These are phyloP conservation scores for Cenchrus purpureus DNA, from an alignment of 176 grass and related monocot species.

Conservation along the genomic window DNA sequence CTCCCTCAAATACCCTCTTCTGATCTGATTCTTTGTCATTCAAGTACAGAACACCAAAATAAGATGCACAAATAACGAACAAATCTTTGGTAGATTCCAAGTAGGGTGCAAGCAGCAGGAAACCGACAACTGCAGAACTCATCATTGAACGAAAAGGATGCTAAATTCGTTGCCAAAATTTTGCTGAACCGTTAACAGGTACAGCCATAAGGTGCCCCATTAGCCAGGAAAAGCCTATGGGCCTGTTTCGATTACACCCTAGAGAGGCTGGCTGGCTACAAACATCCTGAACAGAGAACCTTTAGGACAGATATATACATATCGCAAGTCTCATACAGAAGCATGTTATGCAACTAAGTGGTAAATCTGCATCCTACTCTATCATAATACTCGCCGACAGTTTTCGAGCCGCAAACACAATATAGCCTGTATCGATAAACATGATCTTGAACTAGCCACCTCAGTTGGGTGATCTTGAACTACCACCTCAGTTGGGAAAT, in stretches of 20 bases:
- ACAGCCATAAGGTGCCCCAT: conserved; percentile 15
- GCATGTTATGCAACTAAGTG: conserved; percentile 10
- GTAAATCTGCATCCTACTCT: not conserved
- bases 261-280: not conserved
- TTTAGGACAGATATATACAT: conserved; percentile 36
- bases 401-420: not conserved
- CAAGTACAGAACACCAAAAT: not conserved
- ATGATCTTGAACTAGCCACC: conserved; percentile 1
- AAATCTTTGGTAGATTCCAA: not conserved
- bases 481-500: not conserved
- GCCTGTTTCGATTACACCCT: conserved; percentile 2
- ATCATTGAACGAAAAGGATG: not conserved
- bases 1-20: not conserved
- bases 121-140: not conserved
- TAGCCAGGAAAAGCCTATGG: not conserved
- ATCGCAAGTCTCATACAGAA: conserved; percentile 10
- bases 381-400: not conserved
- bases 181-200: not conserved
- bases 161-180: conserved; percentile 34
- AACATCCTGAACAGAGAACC: conserved; percentile 16
- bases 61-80: not conserved
- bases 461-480: not conserved
- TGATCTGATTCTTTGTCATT: not conserved
- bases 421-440: not conserved
- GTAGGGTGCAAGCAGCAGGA: not conserved